phyloP scores from a whole-genome alignment of 805 yeast species.

The Candida oleophila region DNA sequence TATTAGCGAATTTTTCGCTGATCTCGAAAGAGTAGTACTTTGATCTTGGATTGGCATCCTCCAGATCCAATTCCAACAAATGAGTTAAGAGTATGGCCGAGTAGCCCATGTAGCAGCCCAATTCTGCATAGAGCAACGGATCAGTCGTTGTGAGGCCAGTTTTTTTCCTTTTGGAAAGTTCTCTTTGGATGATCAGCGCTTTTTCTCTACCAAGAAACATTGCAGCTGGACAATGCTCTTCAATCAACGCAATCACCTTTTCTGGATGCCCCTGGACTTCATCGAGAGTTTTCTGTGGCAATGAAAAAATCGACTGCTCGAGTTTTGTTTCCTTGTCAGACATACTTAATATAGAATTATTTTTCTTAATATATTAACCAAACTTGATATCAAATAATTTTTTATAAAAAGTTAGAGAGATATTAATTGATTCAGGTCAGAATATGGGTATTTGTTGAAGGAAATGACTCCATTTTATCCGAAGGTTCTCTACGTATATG shows the following conservation, averaged over 20 bases:
- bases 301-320: constrained; percentile 13
- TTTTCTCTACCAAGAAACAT: constrained; percentile 35
- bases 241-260: constrained; percentile 29
- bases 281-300: constrained; percentile 22
- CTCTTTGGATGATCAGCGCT: constrained; percentile 24
- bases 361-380: too few species aligned
- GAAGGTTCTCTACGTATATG: neutral
- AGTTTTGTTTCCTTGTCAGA: neutral
- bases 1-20: constrained; percentile 27
- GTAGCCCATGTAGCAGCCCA: constrained; percentile 36
- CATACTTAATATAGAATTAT: too few species aligned
- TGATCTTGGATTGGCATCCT: constrained; percentile 12
- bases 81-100: constrained; percentile 34
- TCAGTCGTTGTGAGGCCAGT: constrained; percentile 8
- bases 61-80: constrained; percentile 19
- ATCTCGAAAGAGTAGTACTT: constrained; percentile 35
- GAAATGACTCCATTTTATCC: too few species aligned
- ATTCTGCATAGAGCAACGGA: constrained; percentile 29
- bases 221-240: constrained; percentile 19
- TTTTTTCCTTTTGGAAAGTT: constrained; percentile 11
- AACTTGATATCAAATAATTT: too few species aligned
- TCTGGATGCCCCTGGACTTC: constrained; percentile 28
- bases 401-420: neutral
- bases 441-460: too few species aligned
- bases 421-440: too few species aligned